Conservation (phyloP, 208 protist genomes). For the Trypanosoma lewisi region DNA sequence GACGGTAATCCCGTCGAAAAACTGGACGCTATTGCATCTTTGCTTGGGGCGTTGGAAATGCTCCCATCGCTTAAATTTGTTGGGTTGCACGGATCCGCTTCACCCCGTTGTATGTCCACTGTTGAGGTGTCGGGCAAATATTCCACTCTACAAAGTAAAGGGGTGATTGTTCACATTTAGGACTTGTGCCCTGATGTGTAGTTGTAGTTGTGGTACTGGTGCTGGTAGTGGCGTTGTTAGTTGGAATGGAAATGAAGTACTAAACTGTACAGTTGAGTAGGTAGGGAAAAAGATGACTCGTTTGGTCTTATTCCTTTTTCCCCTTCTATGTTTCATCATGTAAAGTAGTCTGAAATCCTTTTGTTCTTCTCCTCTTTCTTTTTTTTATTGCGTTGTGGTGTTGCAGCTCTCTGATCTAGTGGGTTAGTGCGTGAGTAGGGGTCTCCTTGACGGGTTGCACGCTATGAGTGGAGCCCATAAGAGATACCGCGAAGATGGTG, state of each 20-base stretch:
- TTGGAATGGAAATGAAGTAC: neutral
- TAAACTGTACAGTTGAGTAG: neutral
- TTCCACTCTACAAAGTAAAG: conserved; percentile 4
- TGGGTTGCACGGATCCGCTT: conserved; percentile 17
- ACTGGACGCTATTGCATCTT: neutral
- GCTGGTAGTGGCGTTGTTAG: too few relatives aligned
- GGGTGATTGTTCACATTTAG: conserved; percentile 22
- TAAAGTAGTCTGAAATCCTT: neutral
- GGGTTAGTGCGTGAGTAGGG: conserved; percentile 4
- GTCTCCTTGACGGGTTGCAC: neutral
- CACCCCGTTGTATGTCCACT: neutral
- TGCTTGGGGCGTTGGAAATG: conserved; percentile 4
- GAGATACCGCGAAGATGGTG: conserved; percentile 37
- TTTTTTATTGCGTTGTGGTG: conserved; percentile 3
- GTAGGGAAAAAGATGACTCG: neutral
- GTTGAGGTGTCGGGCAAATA: conserved; percentile 15
- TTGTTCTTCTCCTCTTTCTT: conserved; percentile 19
- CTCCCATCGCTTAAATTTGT: conserved; percentile 22
- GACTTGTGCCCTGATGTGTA: neutral
- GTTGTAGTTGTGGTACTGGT: too few relatives aligned
- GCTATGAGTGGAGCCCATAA: conserved; percentile 31
- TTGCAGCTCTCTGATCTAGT: neutral
- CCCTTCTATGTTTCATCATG: conserved; percentile 13
- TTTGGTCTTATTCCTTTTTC: conserved; percentile 10
- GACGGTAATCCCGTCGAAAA: conserved; percentile 39